Evolutionary conservation across 306 rosid genomes (phyloP).

Genomic region (Trichosanthes cucumerina): DNA sequence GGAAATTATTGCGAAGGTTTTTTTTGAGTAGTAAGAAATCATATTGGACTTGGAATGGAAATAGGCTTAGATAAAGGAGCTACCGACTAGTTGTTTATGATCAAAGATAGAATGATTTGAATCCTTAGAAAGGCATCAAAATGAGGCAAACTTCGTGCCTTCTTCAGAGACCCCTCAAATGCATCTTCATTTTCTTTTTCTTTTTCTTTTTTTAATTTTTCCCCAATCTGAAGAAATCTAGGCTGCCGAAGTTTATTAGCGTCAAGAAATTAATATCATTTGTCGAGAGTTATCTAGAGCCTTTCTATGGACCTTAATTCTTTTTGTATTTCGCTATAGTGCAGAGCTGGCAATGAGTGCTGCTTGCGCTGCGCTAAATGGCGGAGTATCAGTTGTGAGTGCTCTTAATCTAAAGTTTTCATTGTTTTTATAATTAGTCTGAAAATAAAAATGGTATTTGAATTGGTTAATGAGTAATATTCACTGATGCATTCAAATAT

Average conservation of each 20-base stretch:
- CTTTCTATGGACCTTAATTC: constrained; percentile 10
- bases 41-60: background rate
- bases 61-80: background rate
- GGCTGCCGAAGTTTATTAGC: background rate
- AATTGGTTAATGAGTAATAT: background rate
- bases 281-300: background rate
- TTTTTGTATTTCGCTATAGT: constrained; percentile 25
- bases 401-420: background rate
- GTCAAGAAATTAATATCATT: background rate
- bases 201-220: no score
- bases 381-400: constrained; percentile 85
- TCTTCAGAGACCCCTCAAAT: background rate
- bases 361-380: constrained; percentile 75
- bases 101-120: background rate
- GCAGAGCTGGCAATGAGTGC: constrained; percentile 78
- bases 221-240: background rate
- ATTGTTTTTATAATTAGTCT: background rate
- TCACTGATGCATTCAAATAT: background rate
- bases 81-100: background rate
- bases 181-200: background rate
- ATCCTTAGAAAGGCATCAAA: background rate
- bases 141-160: background rate
- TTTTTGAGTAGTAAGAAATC: background rate
- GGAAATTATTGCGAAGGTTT: background rate
- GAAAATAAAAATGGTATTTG: background rate